These are phyloP conservation scores for Pichia heedii DNA, from an alignment of 805 yeast genomes.

Conservation along the genomic window DNA sequence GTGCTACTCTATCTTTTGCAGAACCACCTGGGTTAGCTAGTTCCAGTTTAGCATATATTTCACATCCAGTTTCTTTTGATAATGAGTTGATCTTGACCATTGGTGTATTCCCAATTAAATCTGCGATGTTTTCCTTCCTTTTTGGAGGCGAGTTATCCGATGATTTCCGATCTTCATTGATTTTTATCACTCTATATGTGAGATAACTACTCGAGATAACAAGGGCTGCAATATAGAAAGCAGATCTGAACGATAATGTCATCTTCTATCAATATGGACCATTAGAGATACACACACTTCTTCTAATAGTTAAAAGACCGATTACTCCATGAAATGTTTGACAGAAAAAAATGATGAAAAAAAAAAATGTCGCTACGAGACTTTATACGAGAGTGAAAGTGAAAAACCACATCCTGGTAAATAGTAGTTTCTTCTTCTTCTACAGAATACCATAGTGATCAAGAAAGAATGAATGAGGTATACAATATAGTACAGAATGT, in stretches of 20 bases:
- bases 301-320: too few species aligned
- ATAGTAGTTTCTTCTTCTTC: too few species aligned
- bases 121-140: slow-evolving; percentile 24
- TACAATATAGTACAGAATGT: not conserved
- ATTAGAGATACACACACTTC: too few species aligned
- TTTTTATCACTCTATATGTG: not conserved
- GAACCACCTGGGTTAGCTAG: slow-evolving; percentile 88
- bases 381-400: too few species aligned
- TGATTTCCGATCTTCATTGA: not conserved
- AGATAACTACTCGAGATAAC: slow-evolving; percentile 2
- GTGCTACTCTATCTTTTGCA: slow-evolving; percentile 90
- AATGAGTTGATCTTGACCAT: slow-evolving; percentile 65
- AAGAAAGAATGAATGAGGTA: not conserved
- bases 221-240: too few species aligned
- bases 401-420: too few species aligned
- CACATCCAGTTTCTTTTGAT: slow-evolving; percentile 65
- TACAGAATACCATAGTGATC: too few species aligned
- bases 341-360: too few species aligned
- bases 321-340: too few species aligned
- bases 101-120: slow-evolving; percentile 87
- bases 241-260: too few species aligned
- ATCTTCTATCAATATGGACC: too few species aligned
- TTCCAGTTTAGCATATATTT: slow-evolving; percentile 81
- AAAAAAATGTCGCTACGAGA: too few species aligned
- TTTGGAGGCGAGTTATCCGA: slow-evolving; percentile 3